Base-by-base conservation (phyloP, 768 basidiomycete species). In the Suillus subaureus region DNA sequence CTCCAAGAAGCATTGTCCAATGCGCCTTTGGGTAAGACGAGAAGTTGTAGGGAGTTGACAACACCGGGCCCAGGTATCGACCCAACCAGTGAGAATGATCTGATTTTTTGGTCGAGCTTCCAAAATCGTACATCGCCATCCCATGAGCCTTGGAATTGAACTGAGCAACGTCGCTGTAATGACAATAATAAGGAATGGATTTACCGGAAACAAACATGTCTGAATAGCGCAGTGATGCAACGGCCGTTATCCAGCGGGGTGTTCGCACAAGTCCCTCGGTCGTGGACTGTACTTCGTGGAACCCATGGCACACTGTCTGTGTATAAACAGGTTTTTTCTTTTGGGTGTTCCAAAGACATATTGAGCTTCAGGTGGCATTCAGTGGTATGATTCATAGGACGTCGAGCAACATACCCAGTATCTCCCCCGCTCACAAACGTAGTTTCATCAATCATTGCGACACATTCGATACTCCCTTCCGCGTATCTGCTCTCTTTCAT, bases 251-350 rank as follows among this genome's bases (percentile, higher is more conserved):
- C 96, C 96, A 99, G 26, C 97, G 85, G 26, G 96, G 93, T 33
- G 89, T 90, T 54, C 83, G 83, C 52, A 97, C 83, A 43, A 85
- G 71, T 21, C 92, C 93, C 71, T 93, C 94, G 0, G 89, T 88
- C 64, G 91, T 86, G 1, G 91, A 92, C 16, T 83, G 77, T 7
- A 82, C 80, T 74, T 91, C 87, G 69, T 92, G 84, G 52, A 96
- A 78, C 6, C 97, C 97, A 75, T 99, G 97, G 4, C 94, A 93
- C 54, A 98, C 79, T 7, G 90, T 83, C 65, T 91, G 87, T 0
- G 90, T 93, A 77, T 93, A 97, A 52, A 97, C 80, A 0, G 97
- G 94, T 78, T 99, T 99, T 82, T 99, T 98, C 84, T 95, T 97
- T 67, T 86, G 85, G 12, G 88, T 97, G 37, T 84, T 87, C 96